These are phyloP conservation scores for Venustampulla echinocandica DNA, from an alignment of 495 filamentous ascomycete species.

Conservation along the genomic window DNA sequence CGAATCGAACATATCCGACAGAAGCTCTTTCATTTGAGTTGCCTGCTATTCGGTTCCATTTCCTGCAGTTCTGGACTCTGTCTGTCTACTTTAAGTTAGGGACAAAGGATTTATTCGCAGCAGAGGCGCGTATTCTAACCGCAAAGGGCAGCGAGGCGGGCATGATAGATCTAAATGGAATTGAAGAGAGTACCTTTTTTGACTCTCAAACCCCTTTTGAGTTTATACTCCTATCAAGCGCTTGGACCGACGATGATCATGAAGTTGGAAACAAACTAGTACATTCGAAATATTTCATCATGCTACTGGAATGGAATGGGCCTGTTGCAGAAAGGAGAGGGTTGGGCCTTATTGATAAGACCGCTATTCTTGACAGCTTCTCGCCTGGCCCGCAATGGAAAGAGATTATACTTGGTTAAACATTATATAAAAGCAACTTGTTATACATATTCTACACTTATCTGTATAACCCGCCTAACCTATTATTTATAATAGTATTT, in stretches of 20 bases:
- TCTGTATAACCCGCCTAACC: no score
- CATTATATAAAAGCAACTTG: no score
- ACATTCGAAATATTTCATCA: not conserved
- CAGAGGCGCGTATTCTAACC: not conserved
- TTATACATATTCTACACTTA: no score
- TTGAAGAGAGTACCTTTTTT: not conserved
- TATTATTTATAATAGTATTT: no score
- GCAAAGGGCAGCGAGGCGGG: not conserved
- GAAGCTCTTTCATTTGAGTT: not conserved
- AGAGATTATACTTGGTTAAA: not conserved
- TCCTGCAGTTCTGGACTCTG: slow-evolving; percentile 7
- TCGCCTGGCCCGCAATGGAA: slow-evolving; percentile 15
- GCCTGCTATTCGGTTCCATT: not conserved
- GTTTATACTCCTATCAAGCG: not conserved
- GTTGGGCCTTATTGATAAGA: slow-evolving; percentile 1
- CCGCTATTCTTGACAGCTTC: not conserved
- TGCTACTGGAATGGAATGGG: slow-evolving; percentile 14
- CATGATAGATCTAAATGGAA: not conserved
- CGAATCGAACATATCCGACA: not conserved
- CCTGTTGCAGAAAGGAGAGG: slow-evolving; percentile 15
- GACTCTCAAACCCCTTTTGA: not conserved
- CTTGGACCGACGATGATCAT: not conserved
- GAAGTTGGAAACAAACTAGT: not conserved
- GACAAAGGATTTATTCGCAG: not conserved
- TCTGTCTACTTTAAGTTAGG: slow-evolving; percentile 3